Evolutionary conservation across 2,329 filamentous ascomycete species (phyloP).

Genomic region (Fusarium falciforme): DNA sequence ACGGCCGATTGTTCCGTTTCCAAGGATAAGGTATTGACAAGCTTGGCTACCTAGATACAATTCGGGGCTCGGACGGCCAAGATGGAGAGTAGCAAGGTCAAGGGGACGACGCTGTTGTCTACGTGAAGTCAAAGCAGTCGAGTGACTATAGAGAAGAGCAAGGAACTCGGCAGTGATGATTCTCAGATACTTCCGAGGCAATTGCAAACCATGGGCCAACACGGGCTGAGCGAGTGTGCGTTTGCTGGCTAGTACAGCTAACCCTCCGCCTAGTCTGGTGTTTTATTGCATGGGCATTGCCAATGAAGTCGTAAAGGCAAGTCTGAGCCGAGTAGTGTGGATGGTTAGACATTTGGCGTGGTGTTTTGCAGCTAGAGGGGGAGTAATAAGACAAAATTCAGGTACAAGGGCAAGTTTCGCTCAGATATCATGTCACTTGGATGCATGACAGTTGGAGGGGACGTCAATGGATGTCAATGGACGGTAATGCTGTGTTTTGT

Average conservation of each 20-base stretch:
- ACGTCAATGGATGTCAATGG: not conserved
- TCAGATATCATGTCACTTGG: constrained; percentile 18
- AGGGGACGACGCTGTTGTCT: constrained; percentile 72
- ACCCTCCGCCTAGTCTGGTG: constrained; percentile 52
- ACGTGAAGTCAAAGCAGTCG: constrained; percentile 49
- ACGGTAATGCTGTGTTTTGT: not conserved
- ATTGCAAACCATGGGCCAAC: constrained; percentile 40
- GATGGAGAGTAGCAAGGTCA: constrained; percentile 77
- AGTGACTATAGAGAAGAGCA: constrained; percentile 10
- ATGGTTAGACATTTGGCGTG: not conserved
- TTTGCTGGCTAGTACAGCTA: constrained; percentile 58
- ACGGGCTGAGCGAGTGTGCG: constrained; percentile 52
- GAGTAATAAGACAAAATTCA: not conserved
- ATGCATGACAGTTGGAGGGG: constrained; percentile 4
- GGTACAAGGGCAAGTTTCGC: not conserved
- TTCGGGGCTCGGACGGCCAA: constrained; percentile 87
- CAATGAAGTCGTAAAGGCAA: constrained; percentile 72
- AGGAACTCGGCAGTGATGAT: constrained; percentile 70
- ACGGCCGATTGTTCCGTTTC: not conserved
- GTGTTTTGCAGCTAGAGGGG: not conserved
- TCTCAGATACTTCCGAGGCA: constrained; percentile 81
- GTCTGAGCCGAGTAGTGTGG: constrained; percentile 63
- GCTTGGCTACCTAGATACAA: constrained; percentile 68
- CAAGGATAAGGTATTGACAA: constrained; percentile 13
- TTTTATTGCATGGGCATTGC: constrained; percentile 43